Base-by-base conservation (phyloP, 805 yeast species). In the Phaffomyces opuntiae region DNA sequence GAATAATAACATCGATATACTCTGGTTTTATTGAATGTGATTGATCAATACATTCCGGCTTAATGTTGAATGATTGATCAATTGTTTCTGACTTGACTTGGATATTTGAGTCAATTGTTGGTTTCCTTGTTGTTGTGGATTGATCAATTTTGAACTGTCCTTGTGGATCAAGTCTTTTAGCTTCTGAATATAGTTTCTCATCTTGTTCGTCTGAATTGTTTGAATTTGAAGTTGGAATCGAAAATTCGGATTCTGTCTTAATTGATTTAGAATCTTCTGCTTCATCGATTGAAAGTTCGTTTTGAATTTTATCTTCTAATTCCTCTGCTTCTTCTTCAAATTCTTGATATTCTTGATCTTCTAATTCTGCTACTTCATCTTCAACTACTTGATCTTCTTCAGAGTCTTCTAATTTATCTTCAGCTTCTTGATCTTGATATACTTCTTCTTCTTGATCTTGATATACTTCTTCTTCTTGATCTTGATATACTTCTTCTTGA, bases 1-100 rank as follows among this genome's bases (percentile, higher is more conserved):
- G 43, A 6, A 43, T 14, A 2, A 35, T 44, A 16, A 56, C 34
- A 6, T 48, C 37, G 13, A 32, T 31, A 7, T 16, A 25, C 9
- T 36, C 38, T n/a, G 43, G 43, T 34, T 32, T 40, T n/a, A 34
- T 13, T 13, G 16, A 31, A 16, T 40, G 31, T 11, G 41, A 39
- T 39, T 39, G 27, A 31, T 39, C 38, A 9, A 46, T 33, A 3
- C 47, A 40, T 14, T 36, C 31, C 2, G 42, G 27, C 9, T 26
- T 21, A 4, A 48, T 53, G 14, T 46, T 43, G 6, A 44, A 35
- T 2, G 33, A 16, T 27, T 16, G 32, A 32, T 48, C 47, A 17
- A 26, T 32, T 1, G 44, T 32, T 24, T 38, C 43, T 11, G 35
- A 25, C 3, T 19, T 26, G 7, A 27, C 11, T 29, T 39, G 44